phyloP scores from a whole-genome alignment of 2,329 filamentous ascomycete species.

The Tympanopsis confertula region DNA sequence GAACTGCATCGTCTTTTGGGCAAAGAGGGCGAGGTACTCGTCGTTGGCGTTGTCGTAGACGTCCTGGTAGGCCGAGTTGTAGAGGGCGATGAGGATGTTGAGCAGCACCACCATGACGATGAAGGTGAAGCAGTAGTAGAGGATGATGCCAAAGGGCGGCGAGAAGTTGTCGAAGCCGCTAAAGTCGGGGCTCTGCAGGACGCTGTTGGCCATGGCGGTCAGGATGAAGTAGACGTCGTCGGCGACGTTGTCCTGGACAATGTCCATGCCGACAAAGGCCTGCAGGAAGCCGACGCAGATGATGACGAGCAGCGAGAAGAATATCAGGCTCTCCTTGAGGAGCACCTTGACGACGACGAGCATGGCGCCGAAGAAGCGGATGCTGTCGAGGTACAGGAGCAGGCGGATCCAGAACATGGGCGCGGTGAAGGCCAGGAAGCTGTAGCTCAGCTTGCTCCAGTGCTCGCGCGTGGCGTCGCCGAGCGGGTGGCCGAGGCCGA shows the following conservation, averaged over 20 bases:
- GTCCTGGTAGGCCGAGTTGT: constrained; percentile 92
- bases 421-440: constrained; percentile 82
- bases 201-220: constrained; percentile 73
- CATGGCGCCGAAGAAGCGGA: constrained; percentile 97
- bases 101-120: constrained; percentile 89
- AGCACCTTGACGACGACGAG: constrained; percentile 89
- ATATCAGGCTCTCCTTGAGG: constrained; percentile 90
- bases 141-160: constrained; percentile 81
- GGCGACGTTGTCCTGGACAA: constrained; percentile 60
- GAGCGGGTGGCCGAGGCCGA: constrained; percentile 56
- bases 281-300: constrained; percentile 83
- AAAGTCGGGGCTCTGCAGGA: constrained; percentile 90
- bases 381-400: constrained; percentile 81
- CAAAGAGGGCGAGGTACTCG: constrained; percentile 87
- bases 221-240: constrained; percentile 65
- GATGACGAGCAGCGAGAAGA: constrained; percentile 80
- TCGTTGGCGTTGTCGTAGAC: constrained; percentile 89
- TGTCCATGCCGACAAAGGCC: constrained; percentile 83
- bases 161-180: constrained; percentile 78
- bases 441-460: constrained; percentile 78
- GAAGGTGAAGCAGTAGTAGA: constrained; percentile 97
- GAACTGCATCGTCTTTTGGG: constrained; percentile 92
- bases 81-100: constrained; percentile 93
- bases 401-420: constrained; percentile 96
- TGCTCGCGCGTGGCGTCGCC: constrained; percentile 37